Percentiles rank a stretch among this genome's conserved stretches.
These are phyloP conservation scores for Huntiella omanensis DNA, from an alignment of 2,329 filamentous ascomycete species.

Conservation along the genomic window DNA sequence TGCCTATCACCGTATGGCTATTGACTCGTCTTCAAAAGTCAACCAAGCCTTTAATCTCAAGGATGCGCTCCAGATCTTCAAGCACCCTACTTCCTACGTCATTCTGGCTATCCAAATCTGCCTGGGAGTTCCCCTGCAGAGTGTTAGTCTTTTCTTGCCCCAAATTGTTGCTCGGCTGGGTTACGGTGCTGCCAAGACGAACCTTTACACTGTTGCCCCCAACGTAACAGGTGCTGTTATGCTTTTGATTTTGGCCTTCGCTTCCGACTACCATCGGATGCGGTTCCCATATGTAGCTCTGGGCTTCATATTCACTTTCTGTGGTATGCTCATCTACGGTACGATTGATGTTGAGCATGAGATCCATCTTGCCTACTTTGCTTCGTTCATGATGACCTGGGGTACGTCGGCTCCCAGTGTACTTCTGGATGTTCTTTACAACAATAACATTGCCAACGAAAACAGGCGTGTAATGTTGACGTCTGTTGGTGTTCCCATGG, in stretches of 20 bases:
- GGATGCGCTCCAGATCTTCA: slow-evolving; percentile 33
- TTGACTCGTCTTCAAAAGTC: slow-evolving; percentile 50
- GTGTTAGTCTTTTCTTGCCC: slow-evolving; percentile 33
- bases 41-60: slow-evolving; percentile 31
- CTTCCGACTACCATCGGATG: slow-evolving; percentile 45
- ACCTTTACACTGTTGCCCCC: slow-evolving; percentile 65
- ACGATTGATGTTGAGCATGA: slow-evolving; percentile 44
- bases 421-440: slow-evolving; percentile 48
- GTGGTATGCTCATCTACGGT: slow-evolving; percentile 63
- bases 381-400: slow-evolving; percentile 70
- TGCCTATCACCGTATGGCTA: slow-evolving; percentile 54
- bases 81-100: slow-evolving; percentile 26
- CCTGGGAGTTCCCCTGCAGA: slow-evolving; percentile 39
- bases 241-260: slow-evolving; percentile 53
- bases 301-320: slow-evolving; percentile 55
- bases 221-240: slow-evolving; percentile 57
- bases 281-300: slow-evolving; percentile 58
- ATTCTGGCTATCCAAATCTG: slow-evolving; percentile 38
- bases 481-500: slow-evolving; percentile 52
- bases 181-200: slow-evolving; percentile 39
- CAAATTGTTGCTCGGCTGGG: slow-evolving; percentile 33
- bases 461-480: slow-evolving; percentile 52
- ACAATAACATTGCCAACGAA: slow-evolving; percentile 68
- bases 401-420: slow-evolving; percentile 59
- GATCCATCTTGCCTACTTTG: slow-evolving; percentile 52